Evolutionary conservation across 805 yeast species (phyloP).

Genomic region (Soucietia sequanensis): DNA sequence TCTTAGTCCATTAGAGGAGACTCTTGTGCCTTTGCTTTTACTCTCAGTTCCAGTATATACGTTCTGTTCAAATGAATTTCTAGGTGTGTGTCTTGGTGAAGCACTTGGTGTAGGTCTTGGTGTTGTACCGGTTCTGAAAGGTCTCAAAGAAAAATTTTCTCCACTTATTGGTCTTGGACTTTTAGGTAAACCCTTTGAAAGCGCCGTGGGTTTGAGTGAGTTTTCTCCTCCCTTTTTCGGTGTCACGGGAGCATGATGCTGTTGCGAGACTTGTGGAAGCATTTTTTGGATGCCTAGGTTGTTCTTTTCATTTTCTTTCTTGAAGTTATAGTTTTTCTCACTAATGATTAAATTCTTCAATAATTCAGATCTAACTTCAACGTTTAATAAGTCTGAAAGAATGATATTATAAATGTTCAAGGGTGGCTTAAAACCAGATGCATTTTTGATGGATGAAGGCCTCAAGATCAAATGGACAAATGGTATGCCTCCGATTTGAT

Average conservation of each 20-base stretch:
- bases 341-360: slow-evolving; percentile 20
- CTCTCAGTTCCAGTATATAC: slow-evolving; percentile 2
- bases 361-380: slow-evolving; percentile 19
- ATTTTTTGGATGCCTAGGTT: slow-evolving; percentile 19
- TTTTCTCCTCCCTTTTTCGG: not conserved
- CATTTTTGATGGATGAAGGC: slow-evolving; percentile 36
- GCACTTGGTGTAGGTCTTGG: slow-evolving; percentile 39
- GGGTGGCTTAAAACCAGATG: slow-evolving; percentile 42
- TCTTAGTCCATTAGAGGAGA: slow-evolving; percentile 1
- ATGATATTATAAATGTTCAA: slow-evolving; percentile 22
- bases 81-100: slow-evolving; percentile 32
- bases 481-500: slow-evolving; percentile 35
- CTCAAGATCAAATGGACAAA: slow-evolving; percentile 40
- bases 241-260: not conserved
- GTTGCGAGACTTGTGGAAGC: slow-evolving; percentile 12
- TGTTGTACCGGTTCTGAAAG: slow-evolving; percentile 40
- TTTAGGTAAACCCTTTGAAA: slow-evolving; percentile 6
- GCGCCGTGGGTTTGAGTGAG: not conserved
- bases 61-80: slow-evolving; percentile 7
- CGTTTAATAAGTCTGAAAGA: slow-evolving; percentile 25
- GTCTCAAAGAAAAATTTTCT: slow-evolving; percentile 38
- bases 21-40: slow-evolving; percentile 3
- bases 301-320: slow-evolving; percentile 31
- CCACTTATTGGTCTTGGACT: slow-evolving; percentile 22
- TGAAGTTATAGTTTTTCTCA: slow-evolving; percentile 24